Conservation (phyloP, 805 yeast species). For the Torulaspora microellipsoides region DNA sequence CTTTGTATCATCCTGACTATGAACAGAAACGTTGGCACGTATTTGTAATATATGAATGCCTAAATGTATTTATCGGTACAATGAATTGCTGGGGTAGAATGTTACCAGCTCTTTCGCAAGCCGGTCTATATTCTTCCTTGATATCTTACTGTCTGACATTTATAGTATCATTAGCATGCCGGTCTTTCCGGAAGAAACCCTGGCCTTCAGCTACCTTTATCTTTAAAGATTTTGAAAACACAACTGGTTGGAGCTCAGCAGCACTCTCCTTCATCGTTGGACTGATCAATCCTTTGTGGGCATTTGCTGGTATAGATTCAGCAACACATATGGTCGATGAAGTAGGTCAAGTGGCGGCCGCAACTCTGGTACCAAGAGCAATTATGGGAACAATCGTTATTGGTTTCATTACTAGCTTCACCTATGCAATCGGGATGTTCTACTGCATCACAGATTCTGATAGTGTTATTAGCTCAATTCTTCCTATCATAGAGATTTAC, state of each 20-base stretch:
- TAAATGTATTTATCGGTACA: constrained; percentile 41
- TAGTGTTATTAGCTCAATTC: constrained; percentile 42
- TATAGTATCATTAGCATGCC: constrained; percentile 47
- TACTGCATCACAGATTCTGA: constrained; percentile 53
- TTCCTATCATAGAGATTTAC: constrained; percentile 60
- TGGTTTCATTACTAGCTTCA: constrained; percentile 57
- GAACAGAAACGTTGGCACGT: constrained; percentile 49
- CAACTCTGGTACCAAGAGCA: constrained; percentile 53
- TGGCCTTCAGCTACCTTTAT: constrained; percentile 51
- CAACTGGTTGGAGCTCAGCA: constrained; percentile 55
- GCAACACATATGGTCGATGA: constrained; percentile 74
- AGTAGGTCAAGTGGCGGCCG: constrained; percentile 17
- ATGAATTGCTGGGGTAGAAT: constrained; percentile 49
- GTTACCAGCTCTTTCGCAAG: constrained; percentile 47
- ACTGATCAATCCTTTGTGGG: constrained; percentile 66
- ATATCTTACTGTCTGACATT: constrained; percentile 51
- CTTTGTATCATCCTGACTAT: constrained; percentile 36
- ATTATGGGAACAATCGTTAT: constrained; percentile 60
- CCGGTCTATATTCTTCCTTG: constrained; percentile 49
- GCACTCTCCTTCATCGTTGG: constrained; percentile 68
- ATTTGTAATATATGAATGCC: constrained; percentile 45
- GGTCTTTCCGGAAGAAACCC: constrained; percentile 39
- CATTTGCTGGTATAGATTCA: constrained; percentile 62
- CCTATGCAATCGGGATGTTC: constrained; percentile 47
- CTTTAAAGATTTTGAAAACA: constrained; percentile 49